Evolutionary conservation across 805 yeast species (phyloP), one percentile per base, ranked within the genome.

Genomic region (Candida broadrunensis): DNA sequence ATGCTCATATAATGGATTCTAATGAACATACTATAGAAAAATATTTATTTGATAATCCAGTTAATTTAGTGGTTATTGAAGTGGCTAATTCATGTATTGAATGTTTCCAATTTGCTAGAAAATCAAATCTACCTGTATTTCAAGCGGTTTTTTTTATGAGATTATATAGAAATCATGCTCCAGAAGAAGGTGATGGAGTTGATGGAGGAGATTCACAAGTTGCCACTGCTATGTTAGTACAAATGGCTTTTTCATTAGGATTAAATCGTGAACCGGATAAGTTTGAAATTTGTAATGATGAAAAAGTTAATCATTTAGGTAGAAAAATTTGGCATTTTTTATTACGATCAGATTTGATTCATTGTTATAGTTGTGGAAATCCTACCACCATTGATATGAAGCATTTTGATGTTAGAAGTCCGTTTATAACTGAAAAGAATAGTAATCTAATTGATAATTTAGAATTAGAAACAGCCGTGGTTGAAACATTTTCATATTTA

Each of bases 71-170:
- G 14, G 63, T 60, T 16, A 65, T 76, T 27, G 70, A 61, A 39
- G 72, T 73, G 21, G 82, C 85, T 0, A 77, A 76, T 43, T 53
- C 67, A 46, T 80, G 85, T 48, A 52, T 80, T 35, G 73, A 76
- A 41, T 80, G 76, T 45, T 80, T 80, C 56, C 73, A 72, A 37
- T 43, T 80, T 20, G 49, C 75, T 34, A 58, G 77, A 46, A 56
- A 59, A 31, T 45, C 61, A 2, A 55, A 50, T 36, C 51, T 63
- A 16, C 51, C 58, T 0, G 52, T 64, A 2, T 42, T 65, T 19
- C 68, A 61, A 41, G 52, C 64, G 24, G 61, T 63, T 1, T 42
- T 59, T 2, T 59, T 43, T 31, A 46, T 58, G 41, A 43, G 62
- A 33, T n/a, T 61, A 4, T 65, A 65, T 38, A 62, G 58, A 33